Base-by-base conservation (phyloP, 1,284 basidiomycete species). In the Naganishia liquefaciens region DNA sequence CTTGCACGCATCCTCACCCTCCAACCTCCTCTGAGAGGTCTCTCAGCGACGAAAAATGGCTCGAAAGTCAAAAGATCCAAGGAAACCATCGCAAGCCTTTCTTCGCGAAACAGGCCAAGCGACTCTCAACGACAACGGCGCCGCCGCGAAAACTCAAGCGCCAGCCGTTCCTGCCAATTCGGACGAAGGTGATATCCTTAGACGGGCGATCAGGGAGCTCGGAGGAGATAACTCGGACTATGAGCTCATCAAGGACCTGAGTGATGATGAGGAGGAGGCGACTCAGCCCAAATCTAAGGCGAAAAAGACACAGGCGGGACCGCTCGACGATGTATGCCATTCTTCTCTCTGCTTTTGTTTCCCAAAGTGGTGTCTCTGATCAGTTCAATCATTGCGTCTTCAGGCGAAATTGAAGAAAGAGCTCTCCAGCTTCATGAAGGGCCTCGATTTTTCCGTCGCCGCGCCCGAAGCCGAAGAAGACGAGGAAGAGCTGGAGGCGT, bases 401-500 rank as follows among this genome's bases (percentile, higher is more conserved):
- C 63, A 80, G 79, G 77, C 83, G 65, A 71, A 75, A 30, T 79
- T 87, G 17, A 78, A 81, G 47, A 82, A 82, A 40, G 86, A 86
- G 68, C 79, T 88, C 19, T 81, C 84, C 2, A 81, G 83, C 54
- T 86, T 88, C 73, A 79, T 88, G 71, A 83, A 84, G 69, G 82
- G 77, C 1, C 77, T 88, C 43, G 83, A 85, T 68, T 81, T 85
- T 54, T 74, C 71, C 21, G 69, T 67, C 11, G 68, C 71, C 6
- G 70, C 63, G 0, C 64, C 68, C 3, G 65, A 60, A 11, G 69
- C 70, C 0, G 71, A 63, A 1, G 72, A 72, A 2, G 71, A 69
- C 21, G 71, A 63, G 42, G 69, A 67, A 42, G 65, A 60, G 30
- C 65, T 65, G 6, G 70, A 70, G 19, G 71, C 72, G 15, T 74